Evolutionary conservation across 2,329 filamentous ascomycete genomes (phyloP).

Genomic region (Lecanosticta acicola): DNA sequence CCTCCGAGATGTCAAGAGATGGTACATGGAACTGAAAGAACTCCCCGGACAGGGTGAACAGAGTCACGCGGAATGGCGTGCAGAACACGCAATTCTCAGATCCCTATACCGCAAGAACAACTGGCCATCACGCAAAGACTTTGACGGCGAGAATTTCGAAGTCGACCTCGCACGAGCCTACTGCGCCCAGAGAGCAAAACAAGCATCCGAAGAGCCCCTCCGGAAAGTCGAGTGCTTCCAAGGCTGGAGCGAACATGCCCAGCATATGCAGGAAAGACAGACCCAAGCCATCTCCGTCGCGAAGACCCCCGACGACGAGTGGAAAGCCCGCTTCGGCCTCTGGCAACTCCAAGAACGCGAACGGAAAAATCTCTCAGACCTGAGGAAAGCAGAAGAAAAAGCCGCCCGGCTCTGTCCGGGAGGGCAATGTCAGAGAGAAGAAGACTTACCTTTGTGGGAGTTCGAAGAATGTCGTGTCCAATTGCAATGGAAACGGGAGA

Average conservation of each 20-base stretch:
- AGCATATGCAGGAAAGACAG: constrained; percentile 1
- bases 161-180: constrained; percentile 8
- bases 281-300: constrained; percentile 1
- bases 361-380: constrained; percentile 1
- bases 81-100: constrained; percentile 1
- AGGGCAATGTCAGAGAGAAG: constrained; percentile 6
- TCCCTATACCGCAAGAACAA: constrained; percentile 8
- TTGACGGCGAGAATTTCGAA: constrained; percentile 12
- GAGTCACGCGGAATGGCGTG: constrained; percentile 3
- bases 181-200: constrained; percentile 7
- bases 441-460: constrained; percentile 13
- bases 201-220: constrained; percentile 8
- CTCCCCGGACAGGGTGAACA: constrained; percentile 7
- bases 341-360: constrained; percentile 4
- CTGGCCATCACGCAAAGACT: constrained; percentile 12
- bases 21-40: constrained; percentile 10
- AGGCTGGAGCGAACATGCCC: constrained; percentile 2
- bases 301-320: constrained; percentile 9
- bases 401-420: constrained; percentile 3
- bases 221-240: constrained; percentile 4
- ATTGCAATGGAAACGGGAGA: not conserved
- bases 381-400: constrained; percentile 1
- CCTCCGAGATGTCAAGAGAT: constrained; percentile 11
- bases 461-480: constrained; percentile 7
- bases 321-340: constrained; percentile 13